phyloP scores from a whole-genome alignment of 345 rosid species.

The Eucalyptus virginea region DNA sequence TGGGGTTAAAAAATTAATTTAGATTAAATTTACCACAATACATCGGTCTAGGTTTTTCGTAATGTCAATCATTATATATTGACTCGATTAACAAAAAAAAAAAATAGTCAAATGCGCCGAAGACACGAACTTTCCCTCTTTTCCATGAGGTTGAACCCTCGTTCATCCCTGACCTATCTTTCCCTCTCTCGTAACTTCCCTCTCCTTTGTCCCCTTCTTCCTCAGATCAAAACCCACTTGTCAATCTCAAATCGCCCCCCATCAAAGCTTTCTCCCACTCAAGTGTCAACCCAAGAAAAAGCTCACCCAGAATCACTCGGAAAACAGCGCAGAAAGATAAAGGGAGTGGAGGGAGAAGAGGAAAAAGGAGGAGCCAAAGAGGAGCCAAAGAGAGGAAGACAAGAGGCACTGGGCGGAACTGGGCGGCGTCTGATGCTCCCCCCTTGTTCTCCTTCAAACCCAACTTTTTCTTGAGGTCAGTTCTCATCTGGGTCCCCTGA shows the following conservation, averaged over 20 bases:
- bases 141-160: neutral
- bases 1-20: too few relatives aligned
- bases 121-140: neutral
- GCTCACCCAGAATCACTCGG: neutral
- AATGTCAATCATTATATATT: neutral
- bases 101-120: neutral
- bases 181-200: neutral
- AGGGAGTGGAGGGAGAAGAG: neutral
- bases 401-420: neutral
- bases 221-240: neutral
- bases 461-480: neutral
- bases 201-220: neutral
- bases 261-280: neutral
- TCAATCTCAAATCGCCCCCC: neutral
- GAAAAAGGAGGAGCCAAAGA: neutral
- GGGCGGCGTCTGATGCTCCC: neutral
- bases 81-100: neutral
- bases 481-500: neutral
- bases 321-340: neutral
- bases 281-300: neutral
- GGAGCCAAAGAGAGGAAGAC: neutral
- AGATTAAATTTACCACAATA: neutral
- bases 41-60: neutral
- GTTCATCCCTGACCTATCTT: neutral
- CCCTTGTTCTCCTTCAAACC: neutral